phyloP scores from a whole-genome alignment of 257 asterid genomes.

The Nyctanthes arbortristis region DNA sequence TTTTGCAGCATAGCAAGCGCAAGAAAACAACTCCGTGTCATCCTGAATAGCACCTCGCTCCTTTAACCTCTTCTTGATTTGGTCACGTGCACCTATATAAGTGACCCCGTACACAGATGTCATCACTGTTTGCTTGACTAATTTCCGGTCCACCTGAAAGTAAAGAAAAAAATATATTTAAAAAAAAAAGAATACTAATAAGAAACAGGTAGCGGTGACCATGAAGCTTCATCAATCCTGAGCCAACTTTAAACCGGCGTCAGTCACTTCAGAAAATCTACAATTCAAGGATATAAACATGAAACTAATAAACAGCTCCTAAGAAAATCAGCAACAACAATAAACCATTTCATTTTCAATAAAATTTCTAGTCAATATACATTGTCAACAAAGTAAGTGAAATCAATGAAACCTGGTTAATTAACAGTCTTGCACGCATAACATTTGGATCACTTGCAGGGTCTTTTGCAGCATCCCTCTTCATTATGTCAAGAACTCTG shows the following conservation, averaged over 20 bases:
- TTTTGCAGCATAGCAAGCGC: conserved; percentile 92
- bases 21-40: conserved; percentile 63
- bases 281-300: not conserved
- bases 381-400: not conserved
- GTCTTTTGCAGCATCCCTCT: conserved; percentile 74
- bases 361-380: not conserved
- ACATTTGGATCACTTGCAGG: conserved; percentile 70
- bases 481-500: conserved; percentile 93
- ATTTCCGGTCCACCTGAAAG: conserved; percentile 89
- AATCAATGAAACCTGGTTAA: conserved; percentile 61
- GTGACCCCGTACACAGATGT: conserved; percentile 99
- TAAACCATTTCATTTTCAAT: conserved; percentile 11
- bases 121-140: conserved; percentile 99
- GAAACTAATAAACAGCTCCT: conserved; percentile 5
- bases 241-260: no score
- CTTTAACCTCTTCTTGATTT: conserved; percentile 84
- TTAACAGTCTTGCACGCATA: conserved; percentile 66
- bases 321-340: not conserved
- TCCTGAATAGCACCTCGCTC: conserved; percentile 80
- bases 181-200: no score
- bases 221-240: no score
- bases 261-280: not conserved
- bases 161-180: no score
- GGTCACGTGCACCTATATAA: conserved; percentile 95
- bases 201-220: no score